A percentile compares a stretch with the other conserved stretches of the same genome.
phyloP scores from a whole-genome alignment of 805 yeast species.

The Debaryomyces prosopidis region DNA sequence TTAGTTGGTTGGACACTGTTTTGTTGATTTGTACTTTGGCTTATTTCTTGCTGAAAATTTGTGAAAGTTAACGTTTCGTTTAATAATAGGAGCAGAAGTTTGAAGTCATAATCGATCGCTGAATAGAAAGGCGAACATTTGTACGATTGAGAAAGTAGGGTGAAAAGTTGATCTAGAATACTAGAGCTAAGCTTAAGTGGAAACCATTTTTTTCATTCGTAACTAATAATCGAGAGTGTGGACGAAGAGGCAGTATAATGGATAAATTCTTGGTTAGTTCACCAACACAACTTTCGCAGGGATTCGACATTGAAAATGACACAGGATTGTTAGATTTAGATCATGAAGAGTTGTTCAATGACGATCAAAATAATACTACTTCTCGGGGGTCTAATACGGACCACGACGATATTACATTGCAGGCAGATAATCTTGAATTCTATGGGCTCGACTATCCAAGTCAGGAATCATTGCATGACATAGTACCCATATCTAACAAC shows the following conservation, averaged over 20 bases:
- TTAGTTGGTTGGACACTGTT: too few relatives aligned
- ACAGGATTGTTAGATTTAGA: constrained; percentile 7
- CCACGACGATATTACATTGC: constrained; percentile 4
- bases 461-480: constrained; percentile 2
- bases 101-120: too few relatives aligned
- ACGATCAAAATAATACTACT: constrained; percentile 5
- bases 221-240: background rate
- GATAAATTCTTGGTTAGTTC: constrained; percentile 42
- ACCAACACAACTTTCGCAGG: constrained; percentile 38
- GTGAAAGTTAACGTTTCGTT: too few relatives aligned
- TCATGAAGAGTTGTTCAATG: constrained; percentile 8
- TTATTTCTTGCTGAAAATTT: too few relatives aligned
- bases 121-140: too few relatives aligned
- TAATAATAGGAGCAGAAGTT: too few relatives aligned
- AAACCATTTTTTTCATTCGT: too few relatives aligned
- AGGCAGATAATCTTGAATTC: constrained; percentile 1
- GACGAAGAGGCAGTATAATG: constrained; percentile 17
- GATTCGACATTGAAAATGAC: constrained; percentile 19
- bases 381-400: constrained; percentile 1
- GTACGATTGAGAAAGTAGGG: too few relatives aligned
- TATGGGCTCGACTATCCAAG: background rate
- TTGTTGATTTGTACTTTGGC: too few relatives aligned
- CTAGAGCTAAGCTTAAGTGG: too few relatives aligned
- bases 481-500: constrained; percentile 11
- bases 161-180: too few relatives aligned